Evolutionary conservation across 257 asterid genomes (phyloP).

Genomic region (Solanum tacnaense): DNA sequence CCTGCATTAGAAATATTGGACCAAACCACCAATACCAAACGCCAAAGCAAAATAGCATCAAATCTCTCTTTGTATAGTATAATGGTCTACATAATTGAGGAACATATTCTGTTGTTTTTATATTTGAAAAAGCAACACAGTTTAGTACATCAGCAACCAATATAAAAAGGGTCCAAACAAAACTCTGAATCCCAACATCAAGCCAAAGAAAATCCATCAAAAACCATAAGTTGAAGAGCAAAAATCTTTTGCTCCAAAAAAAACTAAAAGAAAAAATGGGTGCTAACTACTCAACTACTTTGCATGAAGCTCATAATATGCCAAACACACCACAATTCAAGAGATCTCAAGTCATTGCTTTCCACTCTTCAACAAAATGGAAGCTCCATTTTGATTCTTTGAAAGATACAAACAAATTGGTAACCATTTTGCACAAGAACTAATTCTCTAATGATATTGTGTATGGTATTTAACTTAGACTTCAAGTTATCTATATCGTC

Average conservation of each 20-base stretch:
- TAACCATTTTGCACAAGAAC: neutral
- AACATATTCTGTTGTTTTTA: conserved; percentile 26
- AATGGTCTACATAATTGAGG: neutral
- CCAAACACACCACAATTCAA: conserved; percentile 2
- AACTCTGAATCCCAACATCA: neutral
- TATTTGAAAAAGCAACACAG: neutral
- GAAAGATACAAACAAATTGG: no score
- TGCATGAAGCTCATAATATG: neutral
- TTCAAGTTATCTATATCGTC: no score
- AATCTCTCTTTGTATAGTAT: neutral
- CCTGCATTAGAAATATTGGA: neutral
- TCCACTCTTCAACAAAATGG: neutral
- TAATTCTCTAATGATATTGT: neutral
- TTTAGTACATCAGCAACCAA: neutral
- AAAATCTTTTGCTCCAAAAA: neutral
- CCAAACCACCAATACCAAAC: neutral
- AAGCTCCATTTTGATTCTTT: no score
- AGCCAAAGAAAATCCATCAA: conserved; percentile 5
- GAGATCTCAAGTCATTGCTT: conserved; percentile 26
- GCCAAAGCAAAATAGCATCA: neutral
- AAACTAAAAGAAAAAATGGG: neutral
- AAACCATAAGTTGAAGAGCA: neutral
- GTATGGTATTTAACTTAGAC: no score
- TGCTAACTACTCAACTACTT: neutral
- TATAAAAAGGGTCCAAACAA: conserved; percentile 17